These are phyloP conservation scores for Thermoascus crustaceus DNA, from an alignment of 2,329 filamentous ascomycete species.

Conservation along the genomic window DNA sequence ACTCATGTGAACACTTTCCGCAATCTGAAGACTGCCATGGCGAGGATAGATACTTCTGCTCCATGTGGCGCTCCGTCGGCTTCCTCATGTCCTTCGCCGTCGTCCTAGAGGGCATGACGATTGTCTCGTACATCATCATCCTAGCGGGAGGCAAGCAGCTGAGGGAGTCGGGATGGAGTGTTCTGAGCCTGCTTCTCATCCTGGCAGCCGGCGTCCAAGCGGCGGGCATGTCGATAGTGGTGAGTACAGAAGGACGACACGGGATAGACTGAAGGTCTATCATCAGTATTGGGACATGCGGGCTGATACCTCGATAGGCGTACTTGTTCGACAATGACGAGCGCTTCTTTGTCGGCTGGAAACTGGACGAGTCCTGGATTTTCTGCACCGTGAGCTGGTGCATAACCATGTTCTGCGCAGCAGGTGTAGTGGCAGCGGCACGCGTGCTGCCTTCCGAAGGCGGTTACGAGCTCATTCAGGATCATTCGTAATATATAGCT, in stretches of 20 bases:
- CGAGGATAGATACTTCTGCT: constrained; percentile 70
- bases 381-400: constrained; percentile 58
- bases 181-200: constrained; percentile 59
- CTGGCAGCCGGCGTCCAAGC: constrained; percentile 63
- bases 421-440: constrained; percentile 58
- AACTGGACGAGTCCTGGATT: constrained; percentile 69
- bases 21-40: constrained; percentile 57
- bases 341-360: constrained; percentile 76
- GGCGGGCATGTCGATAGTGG: constrained; percentile 72
- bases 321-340: constrained; percentile 77
- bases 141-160: constrained; percentile 70
- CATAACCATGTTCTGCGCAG: constrained; percentile 44
- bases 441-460: constrained; percentile 68
- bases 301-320: constrained; percentile 46
- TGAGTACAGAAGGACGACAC: constrained; percentile 40
- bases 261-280: too few relatives aligned
- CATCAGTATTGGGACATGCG: background rate
- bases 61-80: constrained; percentile 79
- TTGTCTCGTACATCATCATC: constrained; percentile 73
- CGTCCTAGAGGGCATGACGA: constrained; percentile 68
- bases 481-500: constrained; percentile 23
- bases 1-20: constrained; percentile 53
- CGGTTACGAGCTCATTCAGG: constrained; percentile 71
- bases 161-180: constrained; percentile 73
- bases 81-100: constrained; percentile 81